Evolutionary conservation across 257 asterid genomes (phyloP), one percentile per base, ranked within the genome.

Genomic region (Penstemon davidsonii): DNA sequence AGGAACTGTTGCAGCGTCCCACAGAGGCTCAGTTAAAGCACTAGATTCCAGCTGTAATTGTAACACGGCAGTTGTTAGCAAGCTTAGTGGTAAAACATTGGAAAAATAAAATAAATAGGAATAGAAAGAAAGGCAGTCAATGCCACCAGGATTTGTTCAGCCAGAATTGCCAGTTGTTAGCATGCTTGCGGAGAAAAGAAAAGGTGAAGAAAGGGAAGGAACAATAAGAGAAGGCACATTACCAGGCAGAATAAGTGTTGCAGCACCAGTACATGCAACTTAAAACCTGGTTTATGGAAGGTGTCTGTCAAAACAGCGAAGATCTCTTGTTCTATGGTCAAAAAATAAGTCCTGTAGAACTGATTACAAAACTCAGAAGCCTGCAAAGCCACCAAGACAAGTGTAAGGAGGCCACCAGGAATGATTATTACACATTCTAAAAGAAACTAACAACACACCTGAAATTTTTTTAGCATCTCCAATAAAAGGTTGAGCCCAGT

Each of bases 241-340:
- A 93, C 99, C 97, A 88, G 82, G 84, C 86, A 76, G 80, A 93
- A 87, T 37, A 93, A 77, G 71, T 93, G 89, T 69, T 88, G 97
- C 82, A 93, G 85, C 74, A 90, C 87, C 61, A 88, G 76, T 15
- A 93, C 96, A 61, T 93, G 99, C 84, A 93, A 72, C 76, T 93
- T 93, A 84, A 93, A 93, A 71, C 99, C 99, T 9, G 97, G 99
- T 75, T 90, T 93, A 65, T 93, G 99, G 75, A 93, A 90, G 45
- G 99, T 87, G 75, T 93, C 99, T 0, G 96, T 87, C 78, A 90
- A 78, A 71, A 93, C 99, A 60, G 92, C 96, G 73, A 93, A 93
- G 13, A 87, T 88, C 77, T 93, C 97, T 90, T 93, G 99, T 76
- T 90, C 99, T 61, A 93, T 93, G 55, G 84, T 83, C 84, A 85